Evolutionary conservation across 192 early-diverging fungal species (phyloP).

Genomic region (Coemansia umbellata): DNA sequence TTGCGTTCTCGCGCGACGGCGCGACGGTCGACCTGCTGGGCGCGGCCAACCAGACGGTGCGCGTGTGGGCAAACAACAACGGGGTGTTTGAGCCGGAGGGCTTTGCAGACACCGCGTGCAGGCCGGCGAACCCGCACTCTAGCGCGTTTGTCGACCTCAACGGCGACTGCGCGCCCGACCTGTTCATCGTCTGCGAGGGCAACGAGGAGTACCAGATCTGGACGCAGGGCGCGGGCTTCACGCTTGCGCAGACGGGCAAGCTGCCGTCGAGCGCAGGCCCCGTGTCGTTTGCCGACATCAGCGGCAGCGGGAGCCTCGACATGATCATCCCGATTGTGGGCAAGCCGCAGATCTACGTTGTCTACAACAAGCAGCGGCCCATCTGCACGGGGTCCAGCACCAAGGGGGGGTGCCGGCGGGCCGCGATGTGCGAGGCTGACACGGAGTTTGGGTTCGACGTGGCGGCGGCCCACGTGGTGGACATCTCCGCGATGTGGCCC

Average conservation of each 20-base stretch:
- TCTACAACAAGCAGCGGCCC: conserved; percentile 80
- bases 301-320: conserved; percentile 87
- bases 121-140: conserved; percentile 74
- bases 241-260: conserved; percentile 54
- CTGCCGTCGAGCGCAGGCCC: conserved; percentile 68
- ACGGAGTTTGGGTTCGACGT: conserved; percentile 52
- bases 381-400: conserved; percentile 56
- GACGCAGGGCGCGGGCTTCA: conserved; percentile 64
- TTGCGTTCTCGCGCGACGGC: conserved; percentile 29
- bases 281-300: conserved; percentile 90
- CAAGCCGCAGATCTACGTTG: conserved; percentile 65
- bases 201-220: conserved; percentile 70
- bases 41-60: conserved; percentile 10
- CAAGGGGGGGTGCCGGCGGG: conserved; percentile 61
- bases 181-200: conserved; percentile 71
- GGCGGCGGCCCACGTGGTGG: conserved; percentile 20
- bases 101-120: conserved; percentile 47
- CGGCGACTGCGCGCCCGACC: conserved; percentile 81
- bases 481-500: conserved; percentile 38
- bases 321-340: conserved; percentile 67
- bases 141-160: conserved; percentile 91
- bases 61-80: conserved; percentile 37
- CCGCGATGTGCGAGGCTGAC: conserved; percentile 79
- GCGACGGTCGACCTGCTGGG: conserved; percentile 13
- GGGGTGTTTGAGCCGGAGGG: conserved; percentile 50